Base-by-base conservation (phyloP, 2,329 filamentous ascomycete genomes). In the Sarocladiaceae sp. region DNA sequence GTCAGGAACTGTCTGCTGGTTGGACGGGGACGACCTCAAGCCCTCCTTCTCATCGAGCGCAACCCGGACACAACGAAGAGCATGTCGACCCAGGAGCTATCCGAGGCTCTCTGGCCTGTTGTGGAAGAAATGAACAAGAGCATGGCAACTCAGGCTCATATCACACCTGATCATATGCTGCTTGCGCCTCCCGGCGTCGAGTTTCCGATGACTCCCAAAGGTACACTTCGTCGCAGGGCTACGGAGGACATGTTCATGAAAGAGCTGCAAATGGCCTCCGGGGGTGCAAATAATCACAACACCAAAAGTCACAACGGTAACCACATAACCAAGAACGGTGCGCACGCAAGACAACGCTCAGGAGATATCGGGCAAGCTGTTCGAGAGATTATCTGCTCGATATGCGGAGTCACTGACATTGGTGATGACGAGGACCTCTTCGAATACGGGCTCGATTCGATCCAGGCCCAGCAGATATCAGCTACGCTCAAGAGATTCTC, bases 61-160 rank as follows among this genome's bases (percentile, higher is more conserved):
- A 16, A 41, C 24, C 11, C 37, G 9, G 37, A 41, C 3, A 23
- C 37, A 19, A 41, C 37, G 4, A 29, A 27, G 13, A 15, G 19
- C 23, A 41, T 41, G 37, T 16, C 37, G n/a, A 54, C 48, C 1
- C 46, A 55, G 6, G 50, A 48, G 4, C 55, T 51, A 5, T 31
- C 26, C 6, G 26, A 51, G n/a, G 42, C 52, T 1, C 50, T 74
- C 1, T 75, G 70, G 72, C 64, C 68, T 0, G 29, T 57, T 3
- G 59, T 75, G 2, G 60, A 66, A 19, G 50, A 60, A 7, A 67
- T 63, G 2, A 75, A 75, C 51, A 56, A 62, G 29, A 56, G 60
- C 27, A 67, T 66, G 0, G 68, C 70, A 0, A 62, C 69, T 0
- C 70, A 75, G 42, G 72, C 68, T 2, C 68, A 65, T 23, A 68